These are phyloP conservation scores for Diaporthe longicolla DNA, from an alignment of 2,329 filamentous ascomycete genomes.

Conservation along the genomic window DNA sequence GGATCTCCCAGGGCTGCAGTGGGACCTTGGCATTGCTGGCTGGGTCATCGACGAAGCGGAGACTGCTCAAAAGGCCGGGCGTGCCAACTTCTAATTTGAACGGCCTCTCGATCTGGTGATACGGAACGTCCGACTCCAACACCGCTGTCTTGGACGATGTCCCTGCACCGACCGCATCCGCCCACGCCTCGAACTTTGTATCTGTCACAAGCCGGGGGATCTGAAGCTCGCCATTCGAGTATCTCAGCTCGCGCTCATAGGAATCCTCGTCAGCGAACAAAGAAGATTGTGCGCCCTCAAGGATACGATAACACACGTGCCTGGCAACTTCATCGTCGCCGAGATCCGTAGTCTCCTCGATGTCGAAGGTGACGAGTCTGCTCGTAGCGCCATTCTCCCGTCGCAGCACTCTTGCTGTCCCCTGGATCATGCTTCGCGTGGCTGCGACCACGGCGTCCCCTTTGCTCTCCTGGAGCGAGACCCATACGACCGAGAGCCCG, in stretches of 20 bases:
- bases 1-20: slow-evolving; percentile 44
- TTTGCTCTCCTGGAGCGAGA: background rate
- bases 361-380: slow-evolving; percentile 11
- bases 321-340: background rate
- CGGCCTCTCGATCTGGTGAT: slow-evolving; percentile 32
- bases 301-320: background rate
- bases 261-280: background rate
- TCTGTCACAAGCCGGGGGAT: slow-evolving; percentile 40
- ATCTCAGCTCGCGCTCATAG: slow-evolving; percentile 13
- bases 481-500: background rate
- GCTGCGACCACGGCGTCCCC: background rate
- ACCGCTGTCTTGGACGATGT: background rate
- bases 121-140: background rate
- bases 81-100: slow-evolving; percentile 40
- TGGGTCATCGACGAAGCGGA: slow-evolving; percentile 43
- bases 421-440: slow-evolving; percentile 14
- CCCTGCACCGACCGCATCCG: slow-evolving; percentile 2
- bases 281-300: background rate
- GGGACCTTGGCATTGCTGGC: slow-evolving; percentile 30
- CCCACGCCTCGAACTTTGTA: slow-evolving; percentile 39
- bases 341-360: background rate
- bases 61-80: slow-evolving; percentile 37
- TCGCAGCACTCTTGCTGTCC: background rate
- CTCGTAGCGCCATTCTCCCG: background rate
- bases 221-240: slow-evolving; percentile 26